These are phyloP conservation scores for Odontarrhena argentea DNA, from an alignment of 345 rosid species.

Conservation along the genomic window DNA sequence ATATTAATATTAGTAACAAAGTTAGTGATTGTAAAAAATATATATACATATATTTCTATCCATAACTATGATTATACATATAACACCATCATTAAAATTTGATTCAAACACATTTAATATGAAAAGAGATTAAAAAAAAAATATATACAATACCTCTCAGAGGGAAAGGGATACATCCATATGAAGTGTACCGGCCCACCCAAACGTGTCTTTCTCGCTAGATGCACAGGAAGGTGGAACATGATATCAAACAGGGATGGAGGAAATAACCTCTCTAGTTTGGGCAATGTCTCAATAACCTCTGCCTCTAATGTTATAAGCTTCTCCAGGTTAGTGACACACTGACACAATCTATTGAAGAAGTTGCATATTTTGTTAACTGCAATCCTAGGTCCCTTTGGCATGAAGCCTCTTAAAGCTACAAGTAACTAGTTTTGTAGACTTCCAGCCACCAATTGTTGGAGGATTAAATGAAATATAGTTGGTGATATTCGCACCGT, in stretches of 20 bases:
- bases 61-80: too few species aligned
- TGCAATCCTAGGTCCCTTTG: too few species aligned
- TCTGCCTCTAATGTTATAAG: background rate
- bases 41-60: too few species aligned
- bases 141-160: conserved; percentile 2
- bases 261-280: background rate
- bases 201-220: background rate
- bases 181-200: background rate
- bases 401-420: too few species aligned
- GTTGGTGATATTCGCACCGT: background rate
- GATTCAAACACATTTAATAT: too few species aligned
- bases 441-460: background rate
- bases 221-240: background rate
- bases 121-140: too few species aligned
- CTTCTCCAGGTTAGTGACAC: background rate
- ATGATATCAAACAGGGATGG: background rate
- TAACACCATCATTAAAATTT: too few species aligned
- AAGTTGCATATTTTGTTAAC: too few species aligned
- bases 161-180: conserved; percentile 4
- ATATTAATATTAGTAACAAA: too few species aligned
- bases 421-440: background rate
- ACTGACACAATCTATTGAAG: too few species aligned
- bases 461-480: background rate
- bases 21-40: too few species aligned
- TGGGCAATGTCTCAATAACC: background rate